Conservation (phyloP, 805 yeast genomes). For the Aciculoconidium aculeatum region DNA sequence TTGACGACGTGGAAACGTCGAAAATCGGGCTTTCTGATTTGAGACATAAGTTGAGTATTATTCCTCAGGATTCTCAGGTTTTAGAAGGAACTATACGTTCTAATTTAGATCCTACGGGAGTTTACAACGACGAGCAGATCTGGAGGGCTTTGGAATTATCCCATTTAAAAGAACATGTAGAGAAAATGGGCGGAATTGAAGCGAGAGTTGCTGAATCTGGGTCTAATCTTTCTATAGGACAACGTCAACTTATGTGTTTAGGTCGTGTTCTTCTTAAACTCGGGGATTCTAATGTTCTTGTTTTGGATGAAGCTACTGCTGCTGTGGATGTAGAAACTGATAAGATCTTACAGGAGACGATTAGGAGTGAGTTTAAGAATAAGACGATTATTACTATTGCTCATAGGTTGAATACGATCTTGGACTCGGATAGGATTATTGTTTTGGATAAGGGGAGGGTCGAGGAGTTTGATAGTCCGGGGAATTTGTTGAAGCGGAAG, state of each 20-base stretch:
- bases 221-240: conserved; percentile 47
- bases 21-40: conserved; percentile 37
- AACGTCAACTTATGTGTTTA: conserved; percentile 60
- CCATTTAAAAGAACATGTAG: conserved; percentile 36
- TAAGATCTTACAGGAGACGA: conserved; percentile 69
- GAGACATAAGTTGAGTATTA: conserved; percentile 37
- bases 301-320: conserved; percentile 84
- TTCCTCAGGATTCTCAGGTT: conserved; percentile 43
- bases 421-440: conserved; percentile 73
- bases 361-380: conserved; percentile 65
- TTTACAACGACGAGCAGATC: conserved; percentile 29
- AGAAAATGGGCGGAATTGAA: conserved; percentile 31
- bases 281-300: conserved; percentile 50
- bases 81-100: conserved; percentile 38
- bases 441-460: conserved; percentile 73
- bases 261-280: conserved; percentile 70
- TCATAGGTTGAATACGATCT: conserved; percentile 74
- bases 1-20: conserved; percentile 30
- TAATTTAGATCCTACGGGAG: conserved; percentile 37
- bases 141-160: conserved; percentile 40
- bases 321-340: conserved; percentile 87
- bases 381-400: conserved; percentile 82
- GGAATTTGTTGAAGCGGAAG: conserved; percentile 55
- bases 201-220: conserved; percentile 40
- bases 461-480: conserved; percentile 72